Conservation (phyloP, 441 rosid genomes). For the Viola pubescens region DNA sequence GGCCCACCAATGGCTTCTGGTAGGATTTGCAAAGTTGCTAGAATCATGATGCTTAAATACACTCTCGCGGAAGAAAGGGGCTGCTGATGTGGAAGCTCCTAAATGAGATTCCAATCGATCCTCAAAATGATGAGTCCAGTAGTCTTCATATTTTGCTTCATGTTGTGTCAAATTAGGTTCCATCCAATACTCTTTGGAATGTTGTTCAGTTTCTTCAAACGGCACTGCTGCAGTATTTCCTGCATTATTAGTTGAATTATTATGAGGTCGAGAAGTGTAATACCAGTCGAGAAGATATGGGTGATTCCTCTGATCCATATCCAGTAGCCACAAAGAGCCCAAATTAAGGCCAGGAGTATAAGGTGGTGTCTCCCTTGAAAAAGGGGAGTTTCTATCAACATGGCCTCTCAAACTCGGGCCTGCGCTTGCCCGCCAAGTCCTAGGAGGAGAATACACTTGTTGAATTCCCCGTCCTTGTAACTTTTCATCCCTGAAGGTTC, state of each 20-base stretch:
- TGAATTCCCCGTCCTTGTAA: slow-evolving; percentile 42
- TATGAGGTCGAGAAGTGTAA: slow-evolving; percentile 46
- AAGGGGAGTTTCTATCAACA: slow-evolving; percentile 32
- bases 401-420: slow-evolving; percentile 37
- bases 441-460: slow-evolving; percentile 33
- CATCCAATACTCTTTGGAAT: slow-evolving; percentile 37
- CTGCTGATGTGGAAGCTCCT: slow-evolving; percentile 59
- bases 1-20: slow-evolving; percentile 78
- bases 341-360: slow-evolving; percentile 31
- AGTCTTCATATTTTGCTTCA: slow-evolving; percentile 27
- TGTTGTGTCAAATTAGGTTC: slow-evolving; percentile 33
- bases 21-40: slow-evolving; percentile 19
- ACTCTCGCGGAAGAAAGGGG: slow-evolving; percentile 62
- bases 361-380: slow-evolving; percentile 45
- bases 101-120: slow-evolving; percentile 39
- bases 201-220: slow-evolving; percentile 28
- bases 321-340: slow-evolving; percentile 65
- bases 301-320: slow-evolving; percentile 59
- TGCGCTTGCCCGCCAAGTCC: slow-evolving; percentile 43
- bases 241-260: slow-evolving; percentile 20
- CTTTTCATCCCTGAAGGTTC: slow-evolving; percentile 71
- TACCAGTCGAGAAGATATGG: slow-evolving; percentile 90
- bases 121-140: slow-evolving; percentile 27
- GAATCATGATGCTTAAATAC: slow-evolving; percentile 50
- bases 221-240: slow-evolving; percentile 22